phyloP scores from a whole-genome alignment of 1,284 basidiomycete species.

The Ustilago esculenta region DNA sequence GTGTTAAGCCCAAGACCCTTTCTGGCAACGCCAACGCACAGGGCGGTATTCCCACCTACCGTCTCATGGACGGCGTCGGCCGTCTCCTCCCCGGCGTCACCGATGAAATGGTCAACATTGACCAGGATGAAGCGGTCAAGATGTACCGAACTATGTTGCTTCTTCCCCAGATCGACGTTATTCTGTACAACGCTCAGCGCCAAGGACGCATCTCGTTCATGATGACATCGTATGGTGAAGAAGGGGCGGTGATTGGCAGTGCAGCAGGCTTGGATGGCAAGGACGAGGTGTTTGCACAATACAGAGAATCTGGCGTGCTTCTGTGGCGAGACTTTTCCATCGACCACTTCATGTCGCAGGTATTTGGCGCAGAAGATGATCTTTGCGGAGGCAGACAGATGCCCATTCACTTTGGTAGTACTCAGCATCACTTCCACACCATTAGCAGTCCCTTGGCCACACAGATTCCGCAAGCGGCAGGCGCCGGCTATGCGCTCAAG shows the following conservation, averaged over 20 bases:
- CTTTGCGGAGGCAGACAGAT: conserved; percentile 55
- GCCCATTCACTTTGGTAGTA: conserved; percentile 81
- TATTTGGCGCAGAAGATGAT: conserved; percentile 58
- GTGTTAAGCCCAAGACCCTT: conserved; percentile 40
- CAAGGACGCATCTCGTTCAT: conserved; percentile 95
- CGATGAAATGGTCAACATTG: conserved; percentile 51
- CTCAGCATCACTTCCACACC: conserved; percentile 85
- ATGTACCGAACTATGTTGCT: conserved; percentile 68
- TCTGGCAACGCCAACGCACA: conserved; percentile 38
- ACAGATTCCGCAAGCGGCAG: conserved; percentile 94
- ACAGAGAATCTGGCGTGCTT: conserved; percentile 82
- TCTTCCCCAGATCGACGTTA: conserved; percentile 83
- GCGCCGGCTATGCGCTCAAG: conserved; percentile 87
- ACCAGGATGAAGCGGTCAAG: conserved; percentile 49
- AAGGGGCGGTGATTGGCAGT: conserved; percentile 88
- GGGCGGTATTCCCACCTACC: conserved; percentile 60
- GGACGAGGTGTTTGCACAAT: conserved; percentile 75
- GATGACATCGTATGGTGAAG: conserved; percentile 81
- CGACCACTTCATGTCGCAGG: conserved; percentile 54
- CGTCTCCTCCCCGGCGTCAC: conserved; percentile 50
- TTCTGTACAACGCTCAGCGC: conserved; percentile 89
- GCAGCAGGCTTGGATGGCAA: conserved; percentile 83
- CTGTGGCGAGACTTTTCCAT: conserved; percentile 81
- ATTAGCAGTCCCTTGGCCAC: conserved; percentile 94
- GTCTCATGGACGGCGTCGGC: conserved; percentile 56